Conservation (phyloP, 2,329 filamentous ascomycete species). For the Helminthosporium solani region DNA sequence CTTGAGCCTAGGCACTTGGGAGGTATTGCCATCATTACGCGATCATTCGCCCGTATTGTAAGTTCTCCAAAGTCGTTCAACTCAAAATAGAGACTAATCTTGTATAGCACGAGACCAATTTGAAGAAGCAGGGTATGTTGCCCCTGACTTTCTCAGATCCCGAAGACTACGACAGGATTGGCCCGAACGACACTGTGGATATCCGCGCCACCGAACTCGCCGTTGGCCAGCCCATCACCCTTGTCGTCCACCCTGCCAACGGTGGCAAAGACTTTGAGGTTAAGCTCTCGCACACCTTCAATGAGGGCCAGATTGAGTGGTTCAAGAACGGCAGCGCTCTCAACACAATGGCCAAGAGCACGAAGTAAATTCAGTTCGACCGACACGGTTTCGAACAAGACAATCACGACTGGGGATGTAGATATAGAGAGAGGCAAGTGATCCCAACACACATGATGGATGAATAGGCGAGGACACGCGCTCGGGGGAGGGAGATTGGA, state of each 20-base stretch:
- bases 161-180: constrained; percentile 96
- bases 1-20: constrained; percentile 96
- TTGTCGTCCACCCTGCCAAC: constrained; percentile 88
- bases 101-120: constrained; percentile 87
- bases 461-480: constrained; percentile 11
- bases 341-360: constrained; percentile 92
- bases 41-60: constrained; percentile 91
- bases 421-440: constrained; percentile 27
- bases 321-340: constrained; percentile 97
- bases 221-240: constrained; percentile 89
- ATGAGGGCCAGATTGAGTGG: constrained; percentile 97
- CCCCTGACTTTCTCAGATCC: constrained; percentile 93
- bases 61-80: constrained; percentile 26
- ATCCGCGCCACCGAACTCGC: constrained; percentile 84
- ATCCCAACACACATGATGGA: constrained; percentile 19
- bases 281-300: constrained; percentile 92
- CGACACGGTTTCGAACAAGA: constrained; percentile 3
- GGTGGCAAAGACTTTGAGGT: constrained; percentile 74
- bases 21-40: constrained; percentile 93
- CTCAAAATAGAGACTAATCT: constrained; percentile 7
- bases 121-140: constrained; percentile 99
- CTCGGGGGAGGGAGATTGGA: constrained; percentile 23
- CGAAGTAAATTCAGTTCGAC: constrained; percentile 19
- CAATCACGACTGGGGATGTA: constrained; percentile 35
- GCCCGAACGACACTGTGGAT: constrained; percentile 89